Conservation (phyloP, 371 early-diverging fungal species). For the Rhizopus sp. region DNA sequence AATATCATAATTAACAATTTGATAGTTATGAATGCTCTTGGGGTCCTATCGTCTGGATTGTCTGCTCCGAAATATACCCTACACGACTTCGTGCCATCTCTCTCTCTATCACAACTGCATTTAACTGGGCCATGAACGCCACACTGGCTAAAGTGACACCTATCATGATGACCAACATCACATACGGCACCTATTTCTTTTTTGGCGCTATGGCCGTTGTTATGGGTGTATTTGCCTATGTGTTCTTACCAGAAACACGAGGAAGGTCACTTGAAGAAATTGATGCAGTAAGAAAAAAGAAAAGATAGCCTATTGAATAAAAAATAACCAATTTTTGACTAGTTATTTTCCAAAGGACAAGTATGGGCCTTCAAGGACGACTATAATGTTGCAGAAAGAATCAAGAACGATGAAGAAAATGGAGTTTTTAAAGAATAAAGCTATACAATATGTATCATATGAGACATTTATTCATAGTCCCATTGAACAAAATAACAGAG, state of each 20-base stretch:
- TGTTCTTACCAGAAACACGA: constrained; percentile 66
- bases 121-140: constrained; percentile 67
- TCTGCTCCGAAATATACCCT: constrained; percentile 68
- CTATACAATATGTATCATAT: background rate
- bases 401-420: constrained; percentile 23
- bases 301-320: background rate
- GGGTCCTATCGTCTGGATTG: constrained; percentile 72
- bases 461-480: constrained; percentile 15
- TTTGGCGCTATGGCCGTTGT: constrained; percentile 49
- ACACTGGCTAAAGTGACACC: constrained; percentile 52
- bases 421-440: constrained; percentile 21
- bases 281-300: constrained; percentile 22
- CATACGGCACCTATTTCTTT: constrained; percentile 56
- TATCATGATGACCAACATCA: constrained; percentile 46
- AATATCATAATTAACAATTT: background rate
- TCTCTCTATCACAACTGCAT: constrained; percentile 54
- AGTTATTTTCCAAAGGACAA: constrained; percentile 2
- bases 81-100: constrained; percentile 49
- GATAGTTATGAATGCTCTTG: constrained; percentile 58
- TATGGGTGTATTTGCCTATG: constrained; percentile 44
- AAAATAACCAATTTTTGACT: background rate
- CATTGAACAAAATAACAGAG: constrained; percentile 53
- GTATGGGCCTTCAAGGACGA: constrained; percentile 22
- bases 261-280: constrained; percentile 68
- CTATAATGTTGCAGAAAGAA: constrained; percentile 12